Evolutionary conservation across 805 yeast genomes (phyloP), one percentile per base, ranked within the genome.

Genomic region (Wickerhamomyces rabaulensis): DNA sequence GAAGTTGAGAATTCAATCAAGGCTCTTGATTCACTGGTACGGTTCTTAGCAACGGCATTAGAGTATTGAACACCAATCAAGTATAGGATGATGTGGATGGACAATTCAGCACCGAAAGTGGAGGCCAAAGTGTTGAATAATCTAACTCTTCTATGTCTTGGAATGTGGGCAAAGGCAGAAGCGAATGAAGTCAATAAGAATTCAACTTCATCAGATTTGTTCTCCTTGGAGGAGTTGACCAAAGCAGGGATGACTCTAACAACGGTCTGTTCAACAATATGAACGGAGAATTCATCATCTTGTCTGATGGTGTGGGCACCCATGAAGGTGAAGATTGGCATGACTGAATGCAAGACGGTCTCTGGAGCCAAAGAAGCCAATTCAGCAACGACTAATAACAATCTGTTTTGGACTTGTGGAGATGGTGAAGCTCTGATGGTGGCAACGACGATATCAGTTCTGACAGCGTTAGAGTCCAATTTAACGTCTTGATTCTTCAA

Each of bases 271-370:
- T 90, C 95, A 52, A 94, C 89, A 40, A 91, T 97, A 54, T 87
- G 87, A 27, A 85, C 85, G 0, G 97, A 89, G 60, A 87, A 92
- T 62, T 89, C 97, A 65, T 94, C 98, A 64, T 94, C 99, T 67
- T 94, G 97, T 59, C 96, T 84, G 44, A 94, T 79, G 13, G 97
- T 91, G 60, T 90, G 95, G 12, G 98, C 96, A 49, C 99, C 99
- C 98, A 94, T 94, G 58, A 94, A 94, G 1, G 99, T 94, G 72
- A 94, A 94, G 43, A 94, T 92, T n/a, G 99, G 99, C 99, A 94
- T 94, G 9, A 94, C 96, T 2, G 97, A 87, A 67, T 94, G 98
- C 45, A 94, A 71, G 25, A 94, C 90, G 26, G 86, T 79, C 60
- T 92, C 97, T 9, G 98, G 97, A 12, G 92, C 87, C 46, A 94